Conservation (phyloP, 768 basidiomycete genomes). For the Mycena polygramma region DNA sequence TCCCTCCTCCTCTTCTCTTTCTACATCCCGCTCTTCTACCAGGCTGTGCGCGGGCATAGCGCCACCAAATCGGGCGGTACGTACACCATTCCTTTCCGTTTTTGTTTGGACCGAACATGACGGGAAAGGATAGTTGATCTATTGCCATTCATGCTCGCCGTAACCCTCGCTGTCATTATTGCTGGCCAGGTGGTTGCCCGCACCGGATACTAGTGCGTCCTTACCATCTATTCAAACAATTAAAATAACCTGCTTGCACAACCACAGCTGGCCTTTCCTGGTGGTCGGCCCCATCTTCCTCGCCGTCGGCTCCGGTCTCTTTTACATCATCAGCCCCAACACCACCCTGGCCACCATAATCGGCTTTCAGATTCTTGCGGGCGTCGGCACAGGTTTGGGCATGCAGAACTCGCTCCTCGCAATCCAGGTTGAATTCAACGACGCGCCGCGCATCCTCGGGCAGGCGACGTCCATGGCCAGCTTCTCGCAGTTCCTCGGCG, state of each 20-base stretch:
- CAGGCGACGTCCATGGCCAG: slow-evolving; percentile 37
- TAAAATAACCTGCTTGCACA: too few species aligned
- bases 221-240: too few species aligned
- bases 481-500: slow-evolving; percentile 38
- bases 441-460: slow-evolving; percentile 15
- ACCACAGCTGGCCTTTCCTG: slow-evolving; percentile 30
- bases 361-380: slow-evolving; percentile 38
- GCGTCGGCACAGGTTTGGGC: slow-evolving; percentile 36
- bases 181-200: slow-evolving; percentile 19
- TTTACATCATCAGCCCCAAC: slow-evolving; percentile 22
- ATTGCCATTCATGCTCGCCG: too few species aligned
- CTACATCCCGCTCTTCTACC: slow-evolving; percentile 39
- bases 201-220: slow-evolving; percentile 26
- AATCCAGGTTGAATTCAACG: slow-evolving; percentile 37
- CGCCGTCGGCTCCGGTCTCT: slow-evolving; percentile 32
- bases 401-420: slow-evolving; percentile 41
- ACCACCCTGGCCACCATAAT: slow-evolving; percentile 16
- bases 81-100: background rate
- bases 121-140: too few species aligned
- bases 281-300: slow-evolving; percentile 24
- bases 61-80: slow-evolving; percentile 35
- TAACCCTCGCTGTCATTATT: slow-evolving; percentile 11
- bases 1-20: slow-evolving; percentile 30
- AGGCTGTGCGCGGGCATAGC: slow-evolving; percentile 20
- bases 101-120: too few species aligned